Base-by-base conservation (phyloP, 2,329 filamentous ascomycete species). In the Xylariaceae sp. region DNA sequence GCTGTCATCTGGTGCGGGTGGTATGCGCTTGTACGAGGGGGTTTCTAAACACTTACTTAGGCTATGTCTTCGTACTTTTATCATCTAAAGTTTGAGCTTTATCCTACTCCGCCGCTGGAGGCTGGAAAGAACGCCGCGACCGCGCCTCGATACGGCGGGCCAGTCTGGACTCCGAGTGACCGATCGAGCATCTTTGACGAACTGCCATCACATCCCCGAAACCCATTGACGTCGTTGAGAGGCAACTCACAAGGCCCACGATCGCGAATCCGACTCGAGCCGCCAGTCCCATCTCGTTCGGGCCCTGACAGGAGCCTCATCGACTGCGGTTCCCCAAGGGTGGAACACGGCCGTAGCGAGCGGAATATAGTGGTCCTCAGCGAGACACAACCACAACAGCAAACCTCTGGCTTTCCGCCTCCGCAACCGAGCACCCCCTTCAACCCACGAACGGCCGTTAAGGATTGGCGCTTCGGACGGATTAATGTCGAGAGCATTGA, bases 401-500 rank as follows among this genome's bases (percentile, higher is more conserved):
- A 66, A 43, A 58, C 62, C 1, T 52, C 59, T 21, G 69, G 62
- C 54, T 64, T 59, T 49, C 71, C 59, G 36, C 67, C 58, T 50
- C 70, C 70, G 29, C 55, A 62, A 9, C 60, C 68, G 3, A 59
- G 53, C 24, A 61, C 66, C 12, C 69, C 68, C 3, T 65, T 76
- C 38, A 63, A 65, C 12, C 70, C 70, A 2, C 59, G 65, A 43
- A 69, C 64, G 30, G 76, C 77, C 2, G 63, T 65, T 3, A 67
- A 63, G 38, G 90, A 97, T 61, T 90, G 86, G 82, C 74, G 92
- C 37, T 88, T 94, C 59, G 85, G 83, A 31, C 71, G 70, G n/a
- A 74, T 97, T 36, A 76, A 74, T 38, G 78, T 96, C 29, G 81
- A 90, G 60, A 86, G 85, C 55, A 80, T 95, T 60, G 85, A 94